Conservation (phyloP, 148 eudicot genomes). For the Cornus controversa region DNA sequence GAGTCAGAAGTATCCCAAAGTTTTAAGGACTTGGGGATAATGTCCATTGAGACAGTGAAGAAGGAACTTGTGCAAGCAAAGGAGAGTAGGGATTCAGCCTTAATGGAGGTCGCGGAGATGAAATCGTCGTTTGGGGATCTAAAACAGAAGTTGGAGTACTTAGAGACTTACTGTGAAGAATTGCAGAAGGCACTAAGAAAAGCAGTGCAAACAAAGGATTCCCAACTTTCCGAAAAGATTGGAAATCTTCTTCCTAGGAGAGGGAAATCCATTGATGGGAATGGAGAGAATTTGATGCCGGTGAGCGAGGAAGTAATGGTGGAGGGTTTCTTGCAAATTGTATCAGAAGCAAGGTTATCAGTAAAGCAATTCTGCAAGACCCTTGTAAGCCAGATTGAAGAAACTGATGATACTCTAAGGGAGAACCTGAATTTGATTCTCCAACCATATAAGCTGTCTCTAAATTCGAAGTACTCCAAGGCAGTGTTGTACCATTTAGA, state of each 20-base stretch:
- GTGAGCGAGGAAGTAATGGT: slow-evolving; percentile 77
- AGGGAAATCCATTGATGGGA: slow-evolving; percentile 26
- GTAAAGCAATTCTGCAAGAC: slow-evolving; percentile 84
- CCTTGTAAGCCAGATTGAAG: slow-evolving; percentile 61
- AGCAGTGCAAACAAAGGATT: slow-evolving; percentile 36
- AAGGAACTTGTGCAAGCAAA: slow-evolving; percentile 69
- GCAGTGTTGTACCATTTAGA: slow-evolving; percentile 68
- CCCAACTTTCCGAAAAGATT: slow-evolving; percentile 20
- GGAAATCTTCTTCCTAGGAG: slow-evolving; percentile 27
- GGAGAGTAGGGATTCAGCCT: slow-evolving; percentile 65
- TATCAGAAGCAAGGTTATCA: slow-evolving; percentile 78
- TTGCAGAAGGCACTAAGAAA: slow-evolving; percentile 68
- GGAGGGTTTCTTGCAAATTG: slow-evolving; percentile 92
- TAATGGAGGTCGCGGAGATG: slow-evolving; percentile 66
- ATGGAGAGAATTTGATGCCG: slow-evolving; percentile 44
- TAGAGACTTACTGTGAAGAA: slow-evolving; percentile 79
- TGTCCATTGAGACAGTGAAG: slow-evolving; percentile 55
- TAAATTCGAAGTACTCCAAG: slow-evolving; percentile 63
- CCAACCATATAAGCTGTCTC: slow-evolving; percentile 67
- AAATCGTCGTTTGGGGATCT: slow-evolving; percentile 72
- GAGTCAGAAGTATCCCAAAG: slow-evolving; percentile 61
- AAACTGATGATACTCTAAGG: slow-evolving; percentile 48
- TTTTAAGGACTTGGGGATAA: slow-evolving; percentile 35
- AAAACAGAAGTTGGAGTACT: slow-evolving; percentile 58
- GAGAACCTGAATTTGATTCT: slow-evolving; percentile 58